Evolutionary conservation across 2,329 filamentous ascomycete genomes (phyloP), one percentile per base, ranked within the genome.

Genomic region (Scytalidium sp.): DNA sequence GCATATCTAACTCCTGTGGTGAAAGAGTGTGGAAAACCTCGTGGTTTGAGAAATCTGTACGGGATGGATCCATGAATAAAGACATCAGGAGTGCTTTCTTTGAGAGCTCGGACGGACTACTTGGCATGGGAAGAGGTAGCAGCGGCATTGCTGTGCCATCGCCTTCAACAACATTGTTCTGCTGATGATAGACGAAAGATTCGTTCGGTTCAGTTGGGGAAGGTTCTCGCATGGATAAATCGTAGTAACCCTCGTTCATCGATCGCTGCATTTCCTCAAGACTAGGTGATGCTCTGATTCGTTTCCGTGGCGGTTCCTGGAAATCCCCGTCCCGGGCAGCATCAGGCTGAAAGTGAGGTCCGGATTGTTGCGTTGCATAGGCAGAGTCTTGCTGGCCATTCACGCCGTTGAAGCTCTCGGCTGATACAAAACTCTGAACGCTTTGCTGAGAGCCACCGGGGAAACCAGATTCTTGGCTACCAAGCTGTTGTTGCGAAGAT

Each of bases 1-100:
- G 93, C 66, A 94, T 87, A 63, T 99, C 94, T 19, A 97, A 80
- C 58, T 99, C 93, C 36, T 85, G 75, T 0, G 89, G 83, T 1
- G 84, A 87, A 49, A 97, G 78, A 9, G 84, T 84, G 43, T 84
- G 77, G 36, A 99, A 81, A 36, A 88, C 87, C 10, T 91, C 87
- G 60, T 93, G 87, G 49, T 86, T 84, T 1, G 84, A 80, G 55
- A 75, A 85, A 56, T 95, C 88, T 7, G 82, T 83, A 10, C 83
- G 76, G 6, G 80, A 78, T 46, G 86, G 77, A 56, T 94, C 87
- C 61, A 92, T 81, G 63, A 96, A 94, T 7, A 97, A 76, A 20
- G 86, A 85, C 76, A 95, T 88, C 20, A 96, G 76, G 55, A 90
- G 75, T 56, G 86, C 86, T 55, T 91, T 88, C 67, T 93, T 96